Conservation (phyloP, 2,329 filamentous ascomycete genomes). For the Xylaria sp. region DNA sequence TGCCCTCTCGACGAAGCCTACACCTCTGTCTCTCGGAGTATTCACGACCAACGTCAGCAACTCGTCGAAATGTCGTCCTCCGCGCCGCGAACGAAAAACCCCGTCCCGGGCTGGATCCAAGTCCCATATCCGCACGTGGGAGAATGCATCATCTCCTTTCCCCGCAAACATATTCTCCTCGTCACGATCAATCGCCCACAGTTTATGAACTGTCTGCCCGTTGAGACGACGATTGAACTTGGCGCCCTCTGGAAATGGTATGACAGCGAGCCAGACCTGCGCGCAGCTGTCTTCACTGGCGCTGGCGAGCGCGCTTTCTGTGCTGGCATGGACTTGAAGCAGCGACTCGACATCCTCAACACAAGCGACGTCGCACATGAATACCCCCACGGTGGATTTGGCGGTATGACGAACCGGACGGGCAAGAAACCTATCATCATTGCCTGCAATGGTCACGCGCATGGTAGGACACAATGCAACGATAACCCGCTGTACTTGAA, state of each 20-base stretch:
- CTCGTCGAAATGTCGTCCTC: neutral
- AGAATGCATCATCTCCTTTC: conserved; percentile 47
- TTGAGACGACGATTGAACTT: conserved; percentile 46
- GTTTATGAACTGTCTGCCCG: conserved; percentile 49
- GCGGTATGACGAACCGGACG: conserved; percentile 44
- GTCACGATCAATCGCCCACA: conserved; percentile 52
- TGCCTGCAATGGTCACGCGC: conserved; percentile 15
- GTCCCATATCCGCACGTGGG: conserved; percentile 42
- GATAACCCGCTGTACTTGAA: no score
- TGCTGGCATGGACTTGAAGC: conserved; percentile 59
- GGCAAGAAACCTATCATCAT: conserved; percentile 39
- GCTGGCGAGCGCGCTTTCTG: conserved; percentile 57
- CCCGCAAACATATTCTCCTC: conserved; percentile 48
- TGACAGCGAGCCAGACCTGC: conserved; percentile 54
- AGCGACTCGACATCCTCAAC: conserved; percentile 45
- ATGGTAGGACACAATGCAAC: neutral
- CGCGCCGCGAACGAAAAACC: conserved; percentile 14
- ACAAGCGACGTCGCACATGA: conserved; percentile 39
- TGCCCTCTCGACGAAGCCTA: no score
- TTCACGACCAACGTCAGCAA: neutral
- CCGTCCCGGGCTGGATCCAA: conserved; percentile 40
- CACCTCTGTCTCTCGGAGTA: no score
- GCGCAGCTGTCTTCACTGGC: conserved; percentile 58
- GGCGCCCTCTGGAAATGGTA: conserved; percentile 56
- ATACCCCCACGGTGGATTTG: conserved; percentile 45